A percentile compares a stretch with the other conserved stretches of the same genome.
phyloP scores from a whole-genome alignment of 176 grass and related monocot genomes.

The Triticum monococcum region DNA sequence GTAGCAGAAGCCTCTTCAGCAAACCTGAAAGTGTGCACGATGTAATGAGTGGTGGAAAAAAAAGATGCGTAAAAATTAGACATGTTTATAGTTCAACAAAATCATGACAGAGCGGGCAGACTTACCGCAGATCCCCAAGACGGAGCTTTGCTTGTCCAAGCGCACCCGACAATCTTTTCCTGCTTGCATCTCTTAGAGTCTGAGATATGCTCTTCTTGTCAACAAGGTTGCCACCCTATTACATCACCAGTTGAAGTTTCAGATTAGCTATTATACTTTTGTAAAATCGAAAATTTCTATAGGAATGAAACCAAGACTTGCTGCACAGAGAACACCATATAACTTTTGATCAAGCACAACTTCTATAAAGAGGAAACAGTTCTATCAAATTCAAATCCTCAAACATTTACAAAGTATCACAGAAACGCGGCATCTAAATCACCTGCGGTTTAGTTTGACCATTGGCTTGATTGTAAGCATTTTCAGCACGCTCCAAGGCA shows the following conservation, averaged over 20 bases:
- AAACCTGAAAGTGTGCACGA: constrained; percentile 40
- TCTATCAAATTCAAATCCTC: constrained; percentile 3
- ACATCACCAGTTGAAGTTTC: constrained; percentile 22
- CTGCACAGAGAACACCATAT: not conserved
- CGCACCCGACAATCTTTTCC: constrained; percentile 51
- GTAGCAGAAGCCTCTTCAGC: constrained; percentile 45
- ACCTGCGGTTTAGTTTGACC: constrained; percentile 66
- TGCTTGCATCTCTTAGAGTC: constrained; percentile 64
- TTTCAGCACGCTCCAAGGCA: constrained; percentile 80
- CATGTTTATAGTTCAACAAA: not conserved
- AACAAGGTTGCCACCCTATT: constrained; percentile 42
- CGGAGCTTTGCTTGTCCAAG: constrained; percentile 60
- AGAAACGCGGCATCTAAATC: constrained; percentile 21
- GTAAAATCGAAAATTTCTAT: not conserved
- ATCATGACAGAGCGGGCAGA: not conserved
- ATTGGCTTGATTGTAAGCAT: constrained; percentile 68
- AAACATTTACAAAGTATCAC: not conserved
- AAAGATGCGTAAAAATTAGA: not conserved
- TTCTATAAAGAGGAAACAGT: not conserved
- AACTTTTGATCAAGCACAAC: not conserved
- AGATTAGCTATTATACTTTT: not conserved
- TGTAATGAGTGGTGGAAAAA: not conserved
- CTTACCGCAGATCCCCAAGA: constrained; percentile 62
- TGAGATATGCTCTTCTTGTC: constrained; percentile 85
- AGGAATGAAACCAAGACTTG: too few species aligned